Evolutionary conservation across 2,329 filamentous ascomycete species (phyloP), one percentile per base, ranked within the genome.

Genomic region (Venturia nashicola): DNA sequence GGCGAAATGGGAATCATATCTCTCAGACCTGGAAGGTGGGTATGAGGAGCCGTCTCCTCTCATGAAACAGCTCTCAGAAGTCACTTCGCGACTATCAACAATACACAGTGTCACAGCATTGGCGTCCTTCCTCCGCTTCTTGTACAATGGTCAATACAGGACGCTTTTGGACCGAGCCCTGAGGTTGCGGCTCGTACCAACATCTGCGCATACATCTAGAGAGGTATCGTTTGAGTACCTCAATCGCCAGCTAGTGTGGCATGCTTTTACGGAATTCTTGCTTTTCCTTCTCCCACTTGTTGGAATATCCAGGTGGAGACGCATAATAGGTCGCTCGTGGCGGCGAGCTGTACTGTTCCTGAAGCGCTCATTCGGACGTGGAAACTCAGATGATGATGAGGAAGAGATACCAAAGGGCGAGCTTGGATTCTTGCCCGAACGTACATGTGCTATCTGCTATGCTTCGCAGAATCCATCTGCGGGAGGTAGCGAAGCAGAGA

Each of bases 231-330:
- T 99, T 72, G 94, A 99, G 76, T 97, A 97, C 71, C 84, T 97
- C 61, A 99, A 99, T 74, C 87, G 94, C 59, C 94, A 99, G 76
- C 85, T 99, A 12, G 94, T 99, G 44, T 99, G 94, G 94, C 94
- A 99, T 76, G 94, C 94, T n/a, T 96, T 99, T 71, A 99, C 94
- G 34, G 94, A 99, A 74, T 99, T 99, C 70, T 80, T 99, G n/a
- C 83, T 99, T 40, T 99, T 97, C 74, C 83, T 97, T 20, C 81
- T 99, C n/a, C 94, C 94, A 0, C 82, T 99, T n/a, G 89, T 99
- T 51, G 94, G 94, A 61, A 93, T 99, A 69, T 88, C 89, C 71
- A 85, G 91, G 68, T 99, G 94, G 94, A 85, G 91, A 65, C 83
- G 92, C 68, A 96, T 93, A 88, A 79, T 97, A n/a, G 82, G 84